Percentiles rank a stretch among this genome's conserved stretches.
phyloP scores from a whole-genome alignment of 805 yeast genomes.

The Kazachstania kunashirensis region DNA sequence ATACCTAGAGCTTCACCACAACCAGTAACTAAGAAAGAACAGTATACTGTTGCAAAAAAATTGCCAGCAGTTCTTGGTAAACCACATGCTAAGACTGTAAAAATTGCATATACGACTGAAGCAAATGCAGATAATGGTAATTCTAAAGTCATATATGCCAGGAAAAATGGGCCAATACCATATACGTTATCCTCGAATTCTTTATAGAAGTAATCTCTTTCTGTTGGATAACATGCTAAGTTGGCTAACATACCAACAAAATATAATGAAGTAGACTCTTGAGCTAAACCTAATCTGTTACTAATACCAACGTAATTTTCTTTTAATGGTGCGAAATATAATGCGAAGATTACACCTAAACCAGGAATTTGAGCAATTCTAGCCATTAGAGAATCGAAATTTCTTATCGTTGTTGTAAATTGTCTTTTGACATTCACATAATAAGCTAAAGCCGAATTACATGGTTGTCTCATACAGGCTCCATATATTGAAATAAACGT shows the following conservation, averaged over 20 bases:
- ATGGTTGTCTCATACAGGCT: slow-evolving; percentile 15
- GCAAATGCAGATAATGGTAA: slow-evolving; percentile 31
- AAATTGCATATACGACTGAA: slow-evolving; percentile 45
- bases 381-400: slow-evolving; percentile 51
- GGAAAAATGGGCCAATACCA: slow-evolving; percentile 52
- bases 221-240: slow-evolving; percentile 63
- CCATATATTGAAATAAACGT: slow-evolving; percentile 12
- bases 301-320: slow-evolving; percentile 41
- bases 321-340: slow-evolving; percentile 56
- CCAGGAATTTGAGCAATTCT: slow-evolving; percentile 56
- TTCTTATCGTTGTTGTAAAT: slow-evolving; percentile 34
- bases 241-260: slow-evolving; percentile 76
- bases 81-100: slow-evolving; percentile 64
- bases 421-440: slow-evolving; percentile 32
- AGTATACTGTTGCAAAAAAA: slow-evolving; percentile 55
- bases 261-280: slow-evolving; percentile 61
- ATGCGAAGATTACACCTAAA: slow-evolving; percentile 52
- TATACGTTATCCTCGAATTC: slow-evolving; percentile 69
- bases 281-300: slow-evolving; percentile 66
- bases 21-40: slow-evolving; percentile 44
- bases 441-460: slow-evolving; percentile 25
- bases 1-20: slow-evolving; percentile 85
- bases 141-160: slow-evolving; percentile 27
- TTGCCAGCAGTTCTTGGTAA: slow-evolving; percentile 57
- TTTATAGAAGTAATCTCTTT: slow-evolving; percentile 65